A percentile compares a stretch with the other conserved stretches of the same genome.
These are phyloP conservation scores for Umbelopsis sp. DNA, from an alignment of 192 early-diverging fungal genomes.

Conservation along the genomic window DNA sequence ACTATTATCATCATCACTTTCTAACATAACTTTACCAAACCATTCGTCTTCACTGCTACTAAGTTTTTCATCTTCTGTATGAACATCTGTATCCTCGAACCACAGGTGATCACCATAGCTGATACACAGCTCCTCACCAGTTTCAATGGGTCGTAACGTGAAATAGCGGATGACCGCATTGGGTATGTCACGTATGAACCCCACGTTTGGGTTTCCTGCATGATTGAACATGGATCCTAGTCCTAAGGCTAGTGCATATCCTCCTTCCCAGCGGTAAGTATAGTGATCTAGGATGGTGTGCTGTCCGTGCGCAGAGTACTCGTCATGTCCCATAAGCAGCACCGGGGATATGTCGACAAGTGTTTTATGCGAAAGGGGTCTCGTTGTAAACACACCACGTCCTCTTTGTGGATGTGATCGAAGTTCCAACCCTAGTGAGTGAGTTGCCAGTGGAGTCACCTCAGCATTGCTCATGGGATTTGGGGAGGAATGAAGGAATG, in stretches of 20 bases:
- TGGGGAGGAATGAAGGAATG: not conserved
- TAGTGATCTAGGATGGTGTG: conserved; percentile 66
- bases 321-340: conserved; percentile 51
- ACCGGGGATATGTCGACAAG: conserved; percentile 63
- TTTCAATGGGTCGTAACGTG: conserved; percentile 49
- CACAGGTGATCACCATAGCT: conserved; percentile 66
- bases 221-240: conserved; percentile 74
- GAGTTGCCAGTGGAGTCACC: conserved; percentile 15
- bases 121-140: conserved; percentile 66
- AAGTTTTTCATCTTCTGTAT: not conserved
- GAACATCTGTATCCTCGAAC: conserved; percentile 55
- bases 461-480: conserved; percentile 3
- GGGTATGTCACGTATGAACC: conserved; percentile 60
- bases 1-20: conserved; percentile 1
- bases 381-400: conserved; percentile 57
- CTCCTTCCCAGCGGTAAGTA: conserved; percentile 64
- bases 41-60: conserved; percentile 21
- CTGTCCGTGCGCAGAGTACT: conserved; percentile 59
- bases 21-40: conserved; percentile 3
- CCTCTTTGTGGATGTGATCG: conserved; percentile 54
- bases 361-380: conserved; percentile 37
- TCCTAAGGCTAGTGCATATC: conserved; percentile 62
- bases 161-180: conserved; percentile 58
- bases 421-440: conserved; percentile 45
- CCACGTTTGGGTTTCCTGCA: conserved; percentile 57